A percentile compares a stretch with the other conserved stretches of the same genome.
Conservation (phyloP, 495 filamentous ascomycete genomes). For the Chaetomidium leptoderma region DNA sequence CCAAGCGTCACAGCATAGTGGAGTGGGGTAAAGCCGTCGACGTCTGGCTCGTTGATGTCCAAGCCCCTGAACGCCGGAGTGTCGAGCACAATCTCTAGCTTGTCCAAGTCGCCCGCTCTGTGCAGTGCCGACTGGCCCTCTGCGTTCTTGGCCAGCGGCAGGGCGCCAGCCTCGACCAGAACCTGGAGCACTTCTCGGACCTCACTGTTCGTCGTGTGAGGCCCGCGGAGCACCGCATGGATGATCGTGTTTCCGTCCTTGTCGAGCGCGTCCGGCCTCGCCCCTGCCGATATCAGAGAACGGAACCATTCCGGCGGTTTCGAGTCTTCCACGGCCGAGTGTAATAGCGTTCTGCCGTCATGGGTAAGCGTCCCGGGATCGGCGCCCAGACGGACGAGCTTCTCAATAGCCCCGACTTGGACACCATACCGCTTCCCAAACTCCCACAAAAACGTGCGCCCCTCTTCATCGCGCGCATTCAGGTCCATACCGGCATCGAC, state of each 20-base stretch:
- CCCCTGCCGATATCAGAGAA: background rate
- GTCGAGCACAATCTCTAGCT: background rate
- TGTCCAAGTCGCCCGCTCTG: background rate
- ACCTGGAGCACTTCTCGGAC: background rate
- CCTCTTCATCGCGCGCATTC: constrained; percentile 2
- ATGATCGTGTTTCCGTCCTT: constrained; percentile 1
- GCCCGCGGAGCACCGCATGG: background rate
- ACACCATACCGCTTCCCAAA: background rate
- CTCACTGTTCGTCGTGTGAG: no score
- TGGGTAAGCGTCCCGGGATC: background rate
- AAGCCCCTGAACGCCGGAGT: background rate
- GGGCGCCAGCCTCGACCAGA: background rate
- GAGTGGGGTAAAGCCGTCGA: background rate
- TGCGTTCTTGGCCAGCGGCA: constrained; percentile 2
- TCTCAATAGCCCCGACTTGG: background rate
- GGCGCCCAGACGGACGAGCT: constrained; percentile 7
- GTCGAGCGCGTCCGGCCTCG: background rate
- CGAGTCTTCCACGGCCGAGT: background rate
- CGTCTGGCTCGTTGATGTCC: constrained; percentile 1
- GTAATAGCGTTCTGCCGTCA: constrained; percentile 3
- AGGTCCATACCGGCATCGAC: constrained; percentile 7
- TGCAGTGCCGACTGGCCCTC: constrained; percentile 2
- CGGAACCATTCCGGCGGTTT: background rate
- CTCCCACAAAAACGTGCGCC: constrained; percentile 1
- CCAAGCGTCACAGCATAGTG: background rate